Evolutionary conservation across 2,329 filamentous ascomycete species (phyloP).

Genomic region (Sarocladium kiliense): DNA sequence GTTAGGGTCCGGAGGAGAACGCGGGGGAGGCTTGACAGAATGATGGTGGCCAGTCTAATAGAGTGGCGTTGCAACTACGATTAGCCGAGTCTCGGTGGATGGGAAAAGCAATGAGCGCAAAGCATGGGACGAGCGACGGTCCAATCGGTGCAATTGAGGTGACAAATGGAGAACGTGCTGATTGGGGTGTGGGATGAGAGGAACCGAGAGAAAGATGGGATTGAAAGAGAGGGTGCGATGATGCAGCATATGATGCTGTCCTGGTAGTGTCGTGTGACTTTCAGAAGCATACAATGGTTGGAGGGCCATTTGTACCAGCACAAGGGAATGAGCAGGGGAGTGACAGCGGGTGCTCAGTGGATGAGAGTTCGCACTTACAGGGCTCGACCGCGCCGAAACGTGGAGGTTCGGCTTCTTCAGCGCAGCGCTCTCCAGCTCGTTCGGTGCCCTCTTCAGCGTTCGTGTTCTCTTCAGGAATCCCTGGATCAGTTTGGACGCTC

Average conservation of each 20-base stretch:
- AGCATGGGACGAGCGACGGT: not conserved
- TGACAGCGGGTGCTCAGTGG: too few species aligned
- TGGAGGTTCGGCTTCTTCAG: not conserved
- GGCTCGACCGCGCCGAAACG: not conserved
- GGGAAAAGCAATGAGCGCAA: not conserved
- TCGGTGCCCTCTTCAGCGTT: not conserved
- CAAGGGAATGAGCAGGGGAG: too few species aligned
- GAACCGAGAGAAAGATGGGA: not conserved
- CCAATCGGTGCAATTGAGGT: not conserved
- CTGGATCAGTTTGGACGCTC: not conserved
- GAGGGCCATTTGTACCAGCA: too few species aligned
- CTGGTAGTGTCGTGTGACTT: not conserved
- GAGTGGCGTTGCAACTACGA: slow-evolving; percentile 2
- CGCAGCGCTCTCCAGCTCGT: not conserved
- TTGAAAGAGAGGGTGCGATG: not conserved
- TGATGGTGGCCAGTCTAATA: slow-evolving; percentile 1
- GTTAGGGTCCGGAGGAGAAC: slow-evolving; percentile 42
- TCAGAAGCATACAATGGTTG: too few species aligned
- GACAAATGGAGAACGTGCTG: too few species aligned
- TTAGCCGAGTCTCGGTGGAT: slow-evolving; percentile 5
- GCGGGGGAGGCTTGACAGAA: slow-evolving; percentile 20
- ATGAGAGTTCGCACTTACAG: not conserved
- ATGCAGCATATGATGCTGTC: not conserved
- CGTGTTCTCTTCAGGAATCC: slow-evolving; percentile 1
- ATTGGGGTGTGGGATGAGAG: not conserved